These are phyloP conservation scores for Lagenaria siceraria DNA, from an alignment of 306 rosid genomes.

Conservation along the genomic window DNA sequence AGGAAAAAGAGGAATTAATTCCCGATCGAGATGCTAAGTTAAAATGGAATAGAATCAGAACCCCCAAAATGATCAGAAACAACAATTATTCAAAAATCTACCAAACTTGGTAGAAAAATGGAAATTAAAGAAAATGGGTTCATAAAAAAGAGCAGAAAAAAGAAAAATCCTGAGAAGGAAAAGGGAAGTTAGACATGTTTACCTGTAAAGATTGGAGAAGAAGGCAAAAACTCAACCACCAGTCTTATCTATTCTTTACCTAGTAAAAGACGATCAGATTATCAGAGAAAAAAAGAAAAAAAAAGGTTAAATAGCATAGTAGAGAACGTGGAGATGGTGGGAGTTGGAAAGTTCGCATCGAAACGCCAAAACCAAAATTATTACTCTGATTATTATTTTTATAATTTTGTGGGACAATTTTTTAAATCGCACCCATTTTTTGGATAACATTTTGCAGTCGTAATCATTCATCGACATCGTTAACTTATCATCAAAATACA, in stretches of 20 bases:
- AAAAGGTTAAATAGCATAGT: background rate
- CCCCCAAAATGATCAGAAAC: constrained; percentile 1
- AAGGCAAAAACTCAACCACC: constrained; percentile 24
- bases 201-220: constrained; percentile 28
- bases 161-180: background rate
- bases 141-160: background rate
- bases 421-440: background rate
- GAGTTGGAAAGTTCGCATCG: background rate
- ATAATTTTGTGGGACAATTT: background rate
- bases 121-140: background rate
- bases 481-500: background rate
- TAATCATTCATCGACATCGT: background rate
- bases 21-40: background rate
- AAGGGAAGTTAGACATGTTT: background rate
- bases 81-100: constrained; percentile 10
- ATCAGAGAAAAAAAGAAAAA: background rate
- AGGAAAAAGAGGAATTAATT: background rate
- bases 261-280: constrained; percentile 33
- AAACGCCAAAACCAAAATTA: background rate
- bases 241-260: constrained; percentile 49
- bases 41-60: constrained; percentile 5
- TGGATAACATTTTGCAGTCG: background rate
- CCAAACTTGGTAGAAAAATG: background rate
- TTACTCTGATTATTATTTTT: background rate
- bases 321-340: constrained; percentile 16